Evolutionary conservation across 108 stramenopile genomes (phyloP).

Genomic region (Pseudonitzschia multistriata): DNA sequence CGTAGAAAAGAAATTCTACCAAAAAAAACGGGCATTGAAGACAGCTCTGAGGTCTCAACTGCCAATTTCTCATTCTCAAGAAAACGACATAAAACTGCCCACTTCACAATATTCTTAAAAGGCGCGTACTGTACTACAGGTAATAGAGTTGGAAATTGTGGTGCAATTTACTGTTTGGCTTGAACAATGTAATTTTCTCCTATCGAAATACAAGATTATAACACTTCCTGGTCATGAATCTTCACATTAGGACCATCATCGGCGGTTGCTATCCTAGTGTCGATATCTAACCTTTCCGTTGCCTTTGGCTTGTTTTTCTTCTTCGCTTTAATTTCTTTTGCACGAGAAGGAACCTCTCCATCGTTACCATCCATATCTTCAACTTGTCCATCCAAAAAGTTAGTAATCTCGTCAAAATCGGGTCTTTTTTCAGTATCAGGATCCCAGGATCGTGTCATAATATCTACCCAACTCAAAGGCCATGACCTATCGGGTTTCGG

Average conservation of each 20-base stretch:
- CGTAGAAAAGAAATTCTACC: too few species aligned
- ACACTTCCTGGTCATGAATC: conserved; percentile 12
- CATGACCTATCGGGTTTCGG: conserved; percentile 72
- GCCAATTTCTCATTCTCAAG: too few species aligned
- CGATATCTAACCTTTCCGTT: conserved; percentile 58
- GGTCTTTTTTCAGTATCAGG: conserved; percentile 50
- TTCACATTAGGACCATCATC: conserved; percentile 21
- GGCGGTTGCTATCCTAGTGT: conserved; percentile 54
- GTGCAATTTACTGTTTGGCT: too few species aligned
- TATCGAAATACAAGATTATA: neutral
- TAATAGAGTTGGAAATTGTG: neutral
- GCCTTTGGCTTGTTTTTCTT: conserved; percentile 51
- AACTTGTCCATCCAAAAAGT: conserved; percentile 56
- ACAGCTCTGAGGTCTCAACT: too few species aligned
- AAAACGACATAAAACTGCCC: too few species aligned
- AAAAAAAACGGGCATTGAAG: too few species aligned
- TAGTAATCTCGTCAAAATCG: conserved; percentile 65
- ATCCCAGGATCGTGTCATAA: conserved; percentile 76
- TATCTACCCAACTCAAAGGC: conserved; percentile 71
- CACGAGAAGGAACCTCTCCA: conserved; percentile 47
- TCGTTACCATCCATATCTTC: conserved; percentile 46
- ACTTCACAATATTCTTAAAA: too few species aligned
- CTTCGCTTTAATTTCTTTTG: conserved; percentile 69
- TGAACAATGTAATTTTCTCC: too few species aligned
- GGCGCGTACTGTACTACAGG: neutral